These are phyloP conservation scores for Pythium dissotocum DNA, from an alignment of 352 stramenopile genomes.

Conservation along the genomic window DNA sequence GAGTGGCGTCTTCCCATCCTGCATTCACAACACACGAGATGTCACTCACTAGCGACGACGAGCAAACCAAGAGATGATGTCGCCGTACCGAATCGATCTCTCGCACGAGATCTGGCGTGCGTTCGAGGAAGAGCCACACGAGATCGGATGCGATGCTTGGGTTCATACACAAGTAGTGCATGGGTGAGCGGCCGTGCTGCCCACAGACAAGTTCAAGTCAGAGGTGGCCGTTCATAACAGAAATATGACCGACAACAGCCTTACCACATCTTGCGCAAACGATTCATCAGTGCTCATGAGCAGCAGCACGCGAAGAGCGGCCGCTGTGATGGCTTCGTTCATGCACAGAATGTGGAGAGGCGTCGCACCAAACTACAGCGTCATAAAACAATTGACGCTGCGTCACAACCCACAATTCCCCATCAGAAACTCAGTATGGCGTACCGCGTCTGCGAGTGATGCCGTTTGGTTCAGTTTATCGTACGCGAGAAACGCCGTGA, in stretches of 20 bases:
- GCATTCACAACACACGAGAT: not conserved
- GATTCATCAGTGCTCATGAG: slow-evolving; percentile 44
- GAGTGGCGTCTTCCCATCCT: slow-evolving; percentile 61
- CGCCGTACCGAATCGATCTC: slow-evolving; percentile 49
- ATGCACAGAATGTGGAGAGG: slow-evolving; percentile 68
- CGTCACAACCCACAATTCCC: too few species aligned
- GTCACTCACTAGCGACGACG: not conserved
- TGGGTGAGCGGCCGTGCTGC: slow-evolving; percentile 54
- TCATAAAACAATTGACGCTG: not conserved
- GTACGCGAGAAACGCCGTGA: slow-evolving; percentile 41
- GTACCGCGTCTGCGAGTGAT: slow-evolving; percentile 22
- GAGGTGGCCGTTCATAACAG: not conserved
- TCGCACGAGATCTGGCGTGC: slow-evolving; percentile 47
- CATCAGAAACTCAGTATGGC: not conserved
- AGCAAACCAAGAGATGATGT: not conserved
- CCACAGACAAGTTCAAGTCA: not conserved
- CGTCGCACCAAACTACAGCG: slow-evolving; percentile 49
- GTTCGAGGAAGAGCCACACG: slow-evolving; percentile 75
- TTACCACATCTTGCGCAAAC: slow-evolving; percentile 52
- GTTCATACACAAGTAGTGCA: slow-evolving; percentile 80
- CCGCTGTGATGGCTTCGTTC: slow-evolving; percentile 46
- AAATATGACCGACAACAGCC: not conserved
- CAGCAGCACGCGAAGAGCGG: slow-evolving; percentile 41
- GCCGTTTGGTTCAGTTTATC: slow-evolving; percentile 36
- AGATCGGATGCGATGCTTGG: slow-evolving; percentile 49